Evolutionary conservation across 73 alveolate species (phyloP).

Genomic region (Paraurostyla sp.): DNA sequence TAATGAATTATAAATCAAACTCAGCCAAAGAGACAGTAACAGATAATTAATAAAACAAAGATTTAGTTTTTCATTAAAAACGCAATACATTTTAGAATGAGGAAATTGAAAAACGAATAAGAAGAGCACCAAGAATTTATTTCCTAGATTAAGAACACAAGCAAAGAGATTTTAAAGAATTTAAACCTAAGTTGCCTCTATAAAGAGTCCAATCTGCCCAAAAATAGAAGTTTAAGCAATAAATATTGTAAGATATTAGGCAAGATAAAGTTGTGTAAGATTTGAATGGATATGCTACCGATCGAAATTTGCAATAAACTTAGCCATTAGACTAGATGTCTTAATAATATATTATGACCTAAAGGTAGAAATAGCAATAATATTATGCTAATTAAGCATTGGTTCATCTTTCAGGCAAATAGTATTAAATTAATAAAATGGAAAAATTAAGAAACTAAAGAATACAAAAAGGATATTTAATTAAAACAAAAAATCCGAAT

Average conservation of each 20-base stretch:
- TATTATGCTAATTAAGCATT: not conserved
- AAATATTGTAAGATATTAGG: not conserved
- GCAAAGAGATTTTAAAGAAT: slow-evolving; percentile 14
- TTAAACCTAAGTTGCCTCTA: not conserved
- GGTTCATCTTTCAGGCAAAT: not conserved
- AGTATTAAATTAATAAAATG: slow-evolving; percentile 3
- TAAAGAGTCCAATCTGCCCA: not conserved
- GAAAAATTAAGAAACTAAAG: not conserved
- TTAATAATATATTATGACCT: too few relatives aligned
- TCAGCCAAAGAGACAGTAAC: too few relatives aligned
- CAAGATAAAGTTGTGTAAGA: not conserved
- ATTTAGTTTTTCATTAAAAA: not conserved
- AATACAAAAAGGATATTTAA: not conserved
- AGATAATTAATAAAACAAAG: not conserved
- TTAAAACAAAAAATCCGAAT: not conserved
- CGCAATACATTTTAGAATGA: slow-evolving; percentile 21
- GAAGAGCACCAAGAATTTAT: slow-evolving; percentile 22
- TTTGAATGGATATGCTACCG: not conserved
- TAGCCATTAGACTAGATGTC: too few relatives aligned
- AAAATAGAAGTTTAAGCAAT: not conserved
- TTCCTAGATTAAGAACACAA: slow-evolving; percentile 17
- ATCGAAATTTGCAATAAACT: not conserved
- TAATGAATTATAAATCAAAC: not conserved
- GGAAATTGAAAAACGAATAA: slow-evolving; percentile 26
- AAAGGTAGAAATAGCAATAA: not conserved